Conservation (phyloP, 352 stramenopile genomes). For the Nannochloropsis limnetica region DNA sequence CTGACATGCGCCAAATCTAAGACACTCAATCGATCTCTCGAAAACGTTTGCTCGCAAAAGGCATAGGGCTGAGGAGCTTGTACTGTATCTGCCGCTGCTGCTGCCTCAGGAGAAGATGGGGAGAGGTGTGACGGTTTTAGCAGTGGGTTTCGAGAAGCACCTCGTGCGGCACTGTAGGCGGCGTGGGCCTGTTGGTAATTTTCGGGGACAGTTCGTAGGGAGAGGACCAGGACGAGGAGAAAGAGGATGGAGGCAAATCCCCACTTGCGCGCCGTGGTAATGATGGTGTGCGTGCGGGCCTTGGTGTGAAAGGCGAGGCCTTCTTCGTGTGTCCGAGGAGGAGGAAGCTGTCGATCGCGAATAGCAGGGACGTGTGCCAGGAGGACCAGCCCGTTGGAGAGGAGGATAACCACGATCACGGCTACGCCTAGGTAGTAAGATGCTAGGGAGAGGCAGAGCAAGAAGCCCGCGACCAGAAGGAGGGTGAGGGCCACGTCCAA, state of each 20-base stretch:
- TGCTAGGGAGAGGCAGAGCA: constrained; percentile 21
- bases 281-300: constrained; percentile 20
- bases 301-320: constrained; percentile 28
- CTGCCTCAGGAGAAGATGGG: neutral
- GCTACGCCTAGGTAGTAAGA: neutral
- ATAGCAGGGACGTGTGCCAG: constrained; percentile 2
- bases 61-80: constrained; percentile 15
- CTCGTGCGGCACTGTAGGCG: neutral
- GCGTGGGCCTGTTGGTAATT: constrained; percentile 5
- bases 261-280: constrained; percentile 27
- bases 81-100: neutral
- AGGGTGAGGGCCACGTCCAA: constrained; percentile 3
- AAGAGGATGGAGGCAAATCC: constrained; percentile 24
- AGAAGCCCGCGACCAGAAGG: neutral
- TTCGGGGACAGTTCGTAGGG: neutral
- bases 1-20: neutral
- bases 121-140: neutral
- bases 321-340: constrained; percentile 1
- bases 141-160: neutral
- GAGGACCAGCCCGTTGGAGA: neutral
- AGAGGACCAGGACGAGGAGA: neutral
- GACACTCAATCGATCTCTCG: neutral
- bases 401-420: neutral
- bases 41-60: constrained; percentile 12
- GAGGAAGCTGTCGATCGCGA: neutral